Base-by-base conservation (phyloP, 2,329 filamentous ascomycete genomes). In the Alternaria sp. region DNA sequence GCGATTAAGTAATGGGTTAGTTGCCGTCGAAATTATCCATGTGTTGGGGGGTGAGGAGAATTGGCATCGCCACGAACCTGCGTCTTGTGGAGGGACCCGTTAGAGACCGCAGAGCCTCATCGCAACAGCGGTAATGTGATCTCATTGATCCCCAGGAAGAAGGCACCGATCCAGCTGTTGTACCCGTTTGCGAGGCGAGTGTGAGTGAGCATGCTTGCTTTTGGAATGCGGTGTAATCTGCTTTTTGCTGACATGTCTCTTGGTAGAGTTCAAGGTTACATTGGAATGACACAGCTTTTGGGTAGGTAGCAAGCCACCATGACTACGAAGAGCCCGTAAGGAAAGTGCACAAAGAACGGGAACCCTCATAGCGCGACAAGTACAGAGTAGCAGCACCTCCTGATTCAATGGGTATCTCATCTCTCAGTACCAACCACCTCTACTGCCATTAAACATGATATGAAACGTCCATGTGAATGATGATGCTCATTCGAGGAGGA, bases 341-440 rank as follows among this genome's bases (percentile, higher is more conserved):
- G 64, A 74, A 53, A 56, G 61, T 69, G 60, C 60, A 57, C 70
- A 69, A 73, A 70, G 67, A 63, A 67, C 66, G 45, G 55, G 58
- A 63, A 63, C 64, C 65, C 65, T 67, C 60, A 67, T 69, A 57
- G 60, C 63, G 56, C 69, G 66, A 69, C 67, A 73, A 76, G 72
- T 69, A 70, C 61, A 72, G 63, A 69, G 71, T 64, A 72, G 66
- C 68, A 76, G 71, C 70, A 77, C 69, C 68, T 75, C 71, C 76
- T 76, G 77, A 78, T 75, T 73, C 70, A 70, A 76, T 77, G 78
- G 78, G 77, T 79, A 79, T 79, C 74, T 77, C 76, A 73, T 75
- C 76, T 77, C 75, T 76, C 72, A 74, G 76, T 73, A 72, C 72
- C 73, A 74, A 70, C 72, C 73, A 75, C 70, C 71, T 70, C 63